Percentiles rank a stretch among this genome's conserved stretches.
These are phyloP conservation scores for Solanum microdontum DNA, from an alignment of 257 asterid species.

Conservation along the genomic window DNA sequence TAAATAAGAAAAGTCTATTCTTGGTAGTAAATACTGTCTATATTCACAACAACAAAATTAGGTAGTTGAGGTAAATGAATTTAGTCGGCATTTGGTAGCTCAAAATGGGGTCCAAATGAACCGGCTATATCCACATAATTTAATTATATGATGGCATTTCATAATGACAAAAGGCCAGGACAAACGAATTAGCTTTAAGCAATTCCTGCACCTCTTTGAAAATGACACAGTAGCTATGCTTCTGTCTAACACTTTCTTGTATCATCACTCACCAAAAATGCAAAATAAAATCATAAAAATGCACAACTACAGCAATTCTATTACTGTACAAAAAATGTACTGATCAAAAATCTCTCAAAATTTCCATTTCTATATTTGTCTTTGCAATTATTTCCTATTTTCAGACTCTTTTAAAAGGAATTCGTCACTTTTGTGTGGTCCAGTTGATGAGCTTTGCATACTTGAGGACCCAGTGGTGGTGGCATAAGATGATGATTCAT, in stretches of 20 bases:
- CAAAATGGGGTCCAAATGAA: conserved; percentile 17
- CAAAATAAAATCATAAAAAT: not conserved
- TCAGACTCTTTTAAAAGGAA: not conserved
- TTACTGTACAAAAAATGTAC: not conserved
- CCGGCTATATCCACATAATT: conserved; percentile 13
- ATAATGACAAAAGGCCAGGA: not conserved
- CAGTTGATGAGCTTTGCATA: conserved; percentile 52
- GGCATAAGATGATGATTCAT: conserved; percentile 32
- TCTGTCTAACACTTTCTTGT: not conserved
- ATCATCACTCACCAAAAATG: not conserved
- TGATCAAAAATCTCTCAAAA: not conserved
- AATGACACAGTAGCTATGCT: not conserved
- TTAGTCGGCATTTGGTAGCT: not conserved
- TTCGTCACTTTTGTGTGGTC: conserved; percentile 10
- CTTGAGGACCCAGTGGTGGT: conserved; percentile 52
- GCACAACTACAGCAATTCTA: not conserved
- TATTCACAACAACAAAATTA: not conserved
- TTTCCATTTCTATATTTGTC: not conserved
- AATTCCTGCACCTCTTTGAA: not conserved
- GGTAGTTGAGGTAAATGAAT: not conserved
- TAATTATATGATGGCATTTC: not conserved
- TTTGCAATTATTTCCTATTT: not conserved
- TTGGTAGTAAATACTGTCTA: not conserved
- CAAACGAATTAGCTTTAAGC: not conserved
- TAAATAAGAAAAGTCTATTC: not conserved